Base-by-base conservation (phyloP, 1,139 yeast species). In the Saccharomycopsis phalli region DNA sequence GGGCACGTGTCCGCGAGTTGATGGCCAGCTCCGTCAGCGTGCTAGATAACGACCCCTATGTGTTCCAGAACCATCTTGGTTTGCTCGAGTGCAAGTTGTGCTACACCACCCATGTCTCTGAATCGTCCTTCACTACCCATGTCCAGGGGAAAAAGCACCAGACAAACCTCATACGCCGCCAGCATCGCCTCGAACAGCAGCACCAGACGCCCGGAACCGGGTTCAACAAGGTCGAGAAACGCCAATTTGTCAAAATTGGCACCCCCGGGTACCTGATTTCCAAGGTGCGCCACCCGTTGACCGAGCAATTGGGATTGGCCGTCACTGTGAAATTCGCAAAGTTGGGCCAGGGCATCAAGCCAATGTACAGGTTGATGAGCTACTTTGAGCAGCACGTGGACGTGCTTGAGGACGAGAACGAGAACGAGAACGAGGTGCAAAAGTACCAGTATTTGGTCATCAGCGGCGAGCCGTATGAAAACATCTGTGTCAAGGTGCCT, bases 401-500 rank as follows among this genome's bases (percentile, higher is more conserved):
- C 23, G 19, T 22, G 1, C 16, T 20, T 13, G 44, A 58, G 8
- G 66, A 69, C 46, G 63, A 68, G 39, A 40, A 36, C 11, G 23
- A 31, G 10, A 28, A 23, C 3, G 16, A 11, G 4, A 23, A 31
- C 11, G n/a, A n/a, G n/a, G 32, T 18, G 16, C 35, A 20, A 16
- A 52, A 60, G 42, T 59, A 60, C 57, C 94, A 81, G 56, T 84
- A 79, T 53, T 54, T 86, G 48, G 73, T 84, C n/a, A 59, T 84
- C 0, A 74, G 84, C 20, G 93, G 83, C 0, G 94, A 83, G 53
- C 95, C 95, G 1, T 86, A 83, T 56, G 91, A 83, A 45, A 81
- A 79, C 41, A 65, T 82, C 13, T 81, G 78, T 2, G 65, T 86
- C 48, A 76, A 81, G 41, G 65, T 86, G 4, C 91, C 91, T 2